A percentile compares a stretch with the other conserved stretches of the same genome.
phyloP scores from a whole-genome alignment of 2,329 filamentous ascomycete genomes.

The Penicillium hordei region DNA sequence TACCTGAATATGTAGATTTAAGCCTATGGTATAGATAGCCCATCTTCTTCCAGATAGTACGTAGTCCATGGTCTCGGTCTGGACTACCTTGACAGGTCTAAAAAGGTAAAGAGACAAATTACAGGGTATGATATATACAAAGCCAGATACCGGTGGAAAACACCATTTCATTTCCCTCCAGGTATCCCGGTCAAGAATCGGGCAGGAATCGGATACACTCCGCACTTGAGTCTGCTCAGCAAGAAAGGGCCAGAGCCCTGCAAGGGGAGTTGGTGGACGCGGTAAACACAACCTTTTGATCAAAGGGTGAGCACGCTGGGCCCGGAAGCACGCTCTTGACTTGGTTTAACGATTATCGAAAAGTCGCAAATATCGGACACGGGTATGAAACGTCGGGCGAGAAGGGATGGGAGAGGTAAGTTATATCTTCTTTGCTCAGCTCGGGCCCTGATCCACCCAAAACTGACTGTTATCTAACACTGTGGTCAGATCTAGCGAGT shows the following conservation, averaged over 20 bases:
- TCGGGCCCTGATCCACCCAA: conserved; percentile 33
- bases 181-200: background rate
- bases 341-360: background rate
- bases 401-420: background rate
- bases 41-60: no score
- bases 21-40: background rate
- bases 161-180: background rate
- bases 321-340: background rate
- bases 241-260: background rate
- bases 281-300: background rate
- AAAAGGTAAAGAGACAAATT: background rate
- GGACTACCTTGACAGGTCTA: background rate
- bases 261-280: background rate
- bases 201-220: background rate
- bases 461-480: conserved; percentile 38
- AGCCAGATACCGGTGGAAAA: background rate
- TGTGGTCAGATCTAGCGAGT: conserved; percentile 36
- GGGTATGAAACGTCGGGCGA: background rate
- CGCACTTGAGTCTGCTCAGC: background rate
- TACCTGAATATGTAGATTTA: background rate
- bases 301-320: background rate
- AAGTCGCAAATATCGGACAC: background rate
- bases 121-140: background rate
- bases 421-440: conserved; percentile 13
- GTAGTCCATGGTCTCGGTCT: background rate